Conservation (phyloP, 805 yeast species). For the Ogataea trehaloabstinens region DNA sequence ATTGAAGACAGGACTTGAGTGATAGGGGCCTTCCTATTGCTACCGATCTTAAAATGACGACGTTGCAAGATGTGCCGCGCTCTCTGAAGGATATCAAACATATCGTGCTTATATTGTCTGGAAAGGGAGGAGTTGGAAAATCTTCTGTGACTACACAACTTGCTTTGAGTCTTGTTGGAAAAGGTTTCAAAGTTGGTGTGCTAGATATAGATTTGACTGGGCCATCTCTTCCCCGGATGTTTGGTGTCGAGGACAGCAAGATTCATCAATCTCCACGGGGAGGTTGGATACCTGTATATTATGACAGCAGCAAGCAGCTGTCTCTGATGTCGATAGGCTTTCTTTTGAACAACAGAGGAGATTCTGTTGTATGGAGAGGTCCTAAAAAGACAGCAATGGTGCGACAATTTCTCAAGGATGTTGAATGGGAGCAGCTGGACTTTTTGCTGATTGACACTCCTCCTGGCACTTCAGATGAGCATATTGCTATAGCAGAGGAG, state of each 20-base stretch:
- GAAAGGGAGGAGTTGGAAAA: conserved; percentile 97
- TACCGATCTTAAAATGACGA: conserved; percentile 12
- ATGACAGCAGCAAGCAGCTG: conserved; percentile 43
- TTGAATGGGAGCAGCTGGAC: conserved; percentile 81
- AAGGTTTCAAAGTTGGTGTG: conserved; percentile 86
- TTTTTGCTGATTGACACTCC: conserved; percentile 93
- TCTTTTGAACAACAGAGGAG: conserved; percentile 76
- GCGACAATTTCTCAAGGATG: conserved; percentile 86
- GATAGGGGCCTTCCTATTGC: no score
- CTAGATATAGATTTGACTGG: conserved; percentile 95
- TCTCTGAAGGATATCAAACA: conserved; percentile 57
- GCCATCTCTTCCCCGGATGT: conserved; percentile 94
- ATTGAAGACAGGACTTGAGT: no score
- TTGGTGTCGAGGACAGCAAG: conserved; percentile 78
- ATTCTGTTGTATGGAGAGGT: conserved; percentile 96
- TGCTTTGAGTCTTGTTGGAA: conserved; percentile 71
- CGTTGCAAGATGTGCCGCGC: conserved; percentile 24
- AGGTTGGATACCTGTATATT: conserved; percentile 93
- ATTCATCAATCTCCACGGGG: conserved; percentile 80
- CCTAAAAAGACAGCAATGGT: conserved; percentile 99
- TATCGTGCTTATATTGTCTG: conserved; percentile 79
- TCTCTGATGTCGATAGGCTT: conserved; percentile 88
- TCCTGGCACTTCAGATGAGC: conserved; percentile 98
- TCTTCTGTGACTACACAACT: conserved; percentile 94
- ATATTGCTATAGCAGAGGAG: conserved; percentile 94